These are phyloP conservation scores for Pulveroboletus sp. DNA, from an alignment of 768 basidiomycete genomes.

Conservation along the genomic window DNA sequence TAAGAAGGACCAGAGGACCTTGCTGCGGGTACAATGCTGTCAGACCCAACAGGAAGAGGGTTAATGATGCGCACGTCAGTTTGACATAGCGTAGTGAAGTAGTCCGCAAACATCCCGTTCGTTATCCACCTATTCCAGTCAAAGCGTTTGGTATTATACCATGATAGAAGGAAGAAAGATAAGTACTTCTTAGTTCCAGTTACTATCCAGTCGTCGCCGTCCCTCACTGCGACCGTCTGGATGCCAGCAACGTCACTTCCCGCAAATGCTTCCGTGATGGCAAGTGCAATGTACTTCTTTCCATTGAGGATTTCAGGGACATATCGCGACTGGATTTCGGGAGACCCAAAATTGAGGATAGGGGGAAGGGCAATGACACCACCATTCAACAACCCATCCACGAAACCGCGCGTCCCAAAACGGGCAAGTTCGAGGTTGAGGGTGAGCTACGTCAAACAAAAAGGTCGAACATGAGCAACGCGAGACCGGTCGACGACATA, in stretches of 20 bases:
- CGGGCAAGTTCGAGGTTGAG: slow-evolving; percentile 79
- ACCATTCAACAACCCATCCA: slow-evolving; percentile 80
- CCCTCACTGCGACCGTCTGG: slow-evolving; percentile 79
- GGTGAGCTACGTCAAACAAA: slow-evolving; percentile 48
- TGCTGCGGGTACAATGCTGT: slow-evolving; percentile 34
- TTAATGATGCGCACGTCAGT: slow-evolving; percentile 47
- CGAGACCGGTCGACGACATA: not conserved
- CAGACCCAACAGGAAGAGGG: not conserved
- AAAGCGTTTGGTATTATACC: not conserved
- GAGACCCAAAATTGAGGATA: slow-evolving; percentile 80
- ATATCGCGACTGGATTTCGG: slow-evolving; percentile 64
- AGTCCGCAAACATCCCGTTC: slow-evolving; percentile 81
- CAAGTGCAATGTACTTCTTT: slow-evolving; percentile 83
- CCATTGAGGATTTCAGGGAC: slow-evolving; percentile 71
- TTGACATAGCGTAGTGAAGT: slow-evolving; percentile 74
- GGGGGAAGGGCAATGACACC: slow-evolving; percentile 87
- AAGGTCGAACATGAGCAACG: not conserved
- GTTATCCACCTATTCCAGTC: slow-evolving; percentile 71
- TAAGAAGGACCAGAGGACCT: slow-evolving; percentile 72
- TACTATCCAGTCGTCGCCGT: slow-evolving; percentile 84
- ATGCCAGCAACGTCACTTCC: slow-evolving; percentile 82
- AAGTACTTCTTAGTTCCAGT: slow-evolving; percentile 89
- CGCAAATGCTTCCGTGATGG: slow-evolving; percentile 92
- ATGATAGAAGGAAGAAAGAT: not conserved
- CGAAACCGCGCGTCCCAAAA: slow-evolving; percentile 79